Evolutionary conservation across 495 filamentous ascomycete species (phyloP).

Genomic region (Penicilliopsis zonata): DNA sequence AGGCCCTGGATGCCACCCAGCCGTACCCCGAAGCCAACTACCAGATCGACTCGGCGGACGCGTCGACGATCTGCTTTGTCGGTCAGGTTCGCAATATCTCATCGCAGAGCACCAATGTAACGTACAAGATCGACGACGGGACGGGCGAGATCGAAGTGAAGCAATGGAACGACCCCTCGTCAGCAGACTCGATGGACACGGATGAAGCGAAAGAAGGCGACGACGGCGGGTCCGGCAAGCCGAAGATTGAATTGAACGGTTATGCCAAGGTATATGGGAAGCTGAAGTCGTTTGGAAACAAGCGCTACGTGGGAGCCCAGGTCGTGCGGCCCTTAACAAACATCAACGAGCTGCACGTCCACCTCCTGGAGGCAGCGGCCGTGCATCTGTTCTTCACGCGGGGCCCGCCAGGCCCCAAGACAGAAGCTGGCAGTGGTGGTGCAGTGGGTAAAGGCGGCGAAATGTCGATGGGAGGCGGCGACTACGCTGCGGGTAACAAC

Average conservation of each 20-base stretch:
- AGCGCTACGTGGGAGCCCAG: slow-evolving; percentile 69
- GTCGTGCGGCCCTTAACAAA: slow-evolving; percentile 66
- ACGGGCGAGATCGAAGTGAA: slow-evolving; percentile 89
- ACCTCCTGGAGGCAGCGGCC: slow-evolving; percentile 77
- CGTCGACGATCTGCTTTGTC: slow-evolving; percentile 58
- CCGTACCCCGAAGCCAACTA: slow-evolving; percentile 62
- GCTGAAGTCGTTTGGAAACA: slow-evolving; percentile 65
- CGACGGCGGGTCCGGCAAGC: slow-evolving; percentile 18
- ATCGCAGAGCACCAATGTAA: slow-evolving; percentile 79
- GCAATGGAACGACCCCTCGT: slow-evolving; percentile 66
- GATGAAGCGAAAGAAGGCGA: slow-evolving; percentile 17
- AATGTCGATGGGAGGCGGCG: slow-evolving; percentile 29
- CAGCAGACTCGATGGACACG: slow-evolving; percentile 36
- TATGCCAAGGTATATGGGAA: slow-evolving; percentile 78
- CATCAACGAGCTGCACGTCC: slow-evolving; percentile 84
- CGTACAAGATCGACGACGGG: slow-evolving; percentile 90
- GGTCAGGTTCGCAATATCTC: slow-evolving; percentile 83
- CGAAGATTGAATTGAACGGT: slow-evolving; percentile 47
- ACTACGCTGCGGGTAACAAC: slow-evolving; percentile 7
- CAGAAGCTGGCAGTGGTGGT: slow-evolving; percentile 13
- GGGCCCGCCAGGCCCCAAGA: slow-evolving; percentile 42
- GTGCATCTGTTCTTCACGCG: slow-evolving; percentile 78
- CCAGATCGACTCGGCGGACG: slow-evolving; percentile 63
- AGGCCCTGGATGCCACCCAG: slow-evolving; percentile 70
- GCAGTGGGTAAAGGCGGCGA: slow-evolving; percentile 22